Conservation (phyloP, 768 basidiomycete species). For the Suillus sp. region DNA sequence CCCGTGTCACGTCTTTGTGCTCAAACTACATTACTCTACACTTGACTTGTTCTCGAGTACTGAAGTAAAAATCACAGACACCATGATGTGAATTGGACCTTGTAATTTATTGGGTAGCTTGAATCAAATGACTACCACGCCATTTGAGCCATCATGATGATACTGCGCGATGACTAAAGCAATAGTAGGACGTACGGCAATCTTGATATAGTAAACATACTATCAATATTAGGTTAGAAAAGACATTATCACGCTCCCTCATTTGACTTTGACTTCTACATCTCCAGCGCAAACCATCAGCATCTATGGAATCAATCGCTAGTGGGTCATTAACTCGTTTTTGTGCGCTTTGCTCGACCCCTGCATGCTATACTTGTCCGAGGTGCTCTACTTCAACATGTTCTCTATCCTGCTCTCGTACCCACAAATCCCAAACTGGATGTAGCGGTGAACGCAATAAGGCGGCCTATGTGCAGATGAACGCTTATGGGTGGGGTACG, state of each 20-base stretch:
- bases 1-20: background rate
- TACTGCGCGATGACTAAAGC: background rate
- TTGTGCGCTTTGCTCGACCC: constrained; percentile 54
- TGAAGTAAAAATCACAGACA: background rate
- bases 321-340: constrained; percentile 18
- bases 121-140: background rate
- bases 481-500: constrained; percentile 78
- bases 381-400: constrained; percentile 73
- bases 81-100: background rate
- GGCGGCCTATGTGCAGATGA: constrained; percentile 76
- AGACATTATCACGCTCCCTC: background rate
- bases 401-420: constrained; percentile 64
- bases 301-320: constrained; percentile 1
- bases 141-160: background rate
- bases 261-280: background rate
- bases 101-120: background rate
- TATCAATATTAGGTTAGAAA: background rate
- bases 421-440: constrained; percentile 62
- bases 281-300: background rate
- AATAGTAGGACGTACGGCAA: background rate
- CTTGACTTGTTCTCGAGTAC: background rate
- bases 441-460: constrained; percentile 79
- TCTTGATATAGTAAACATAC: background rate
- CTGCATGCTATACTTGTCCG: constrained; percentile 77
- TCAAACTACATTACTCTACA: background rate